These are phyloP conservation scores for Lodderomyces oxycetoniae DNA, from an alignment of 1,139 yeast genomes.

Conservation along the genomic window DNA sequence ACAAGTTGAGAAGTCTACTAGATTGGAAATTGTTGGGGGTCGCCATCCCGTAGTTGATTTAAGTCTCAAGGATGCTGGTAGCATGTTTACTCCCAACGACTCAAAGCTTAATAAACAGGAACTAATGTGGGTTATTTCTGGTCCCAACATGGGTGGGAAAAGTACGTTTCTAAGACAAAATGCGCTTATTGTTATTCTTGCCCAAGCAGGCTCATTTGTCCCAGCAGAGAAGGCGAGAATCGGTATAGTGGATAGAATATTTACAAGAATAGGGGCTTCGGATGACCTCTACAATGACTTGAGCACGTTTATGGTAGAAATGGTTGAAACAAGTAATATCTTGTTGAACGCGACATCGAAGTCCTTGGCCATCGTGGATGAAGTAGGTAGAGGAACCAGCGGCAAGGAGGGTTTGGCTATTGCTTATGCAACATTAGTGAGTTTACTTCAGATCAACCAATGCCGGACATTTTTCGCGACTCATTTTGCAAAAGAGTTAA, in stretches of 20 bases:
- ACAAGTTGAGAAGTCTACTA: conserved; percentile 42
- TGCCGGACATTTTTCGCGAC: conserved; percentile 89
- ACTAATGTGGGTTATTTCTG: conserved; percentile 70
- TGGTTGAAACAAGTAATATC: conserved; percentile 89
- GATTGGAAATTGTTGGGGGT: conserved; percentile 53
- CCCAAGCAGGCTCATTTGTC: conserved; percentile 86
- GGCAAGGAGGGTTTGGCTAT: conserved; percentile 85
- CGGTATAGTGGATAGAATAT: conserved; percentile 81
- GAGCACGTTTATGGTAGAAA: conserved; percentile 96
- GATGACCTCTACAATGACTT: conserved; percentile 84
- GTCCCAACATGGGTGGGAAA: conserved; percentile 98
- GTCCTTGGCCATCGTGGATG: conserved; percentile 88
- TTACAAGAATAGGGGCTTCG: conserved; percentile 86
- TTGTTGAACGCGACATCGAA: conserved; percentile 67
- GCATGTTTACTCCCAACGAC: conserved; percentile 63
- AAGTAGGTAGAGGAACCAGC: conserved; percentile 95
- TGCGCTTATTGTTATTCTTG: conserved; percentile 77
- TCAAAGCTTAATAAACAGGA: conserved; percentile 28
- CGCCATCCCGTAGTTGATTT: conserved; percentile 89
- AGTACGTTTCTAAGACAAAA: conserved; percentile 86
- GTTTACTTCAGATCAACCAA: conserved; percentile 50
- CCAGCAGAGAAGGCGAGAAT: conserved; percentile 72
- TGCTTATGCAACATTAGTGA: conserved; percentile 74
- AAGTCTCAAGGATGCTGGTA: conserved; percentile 49
- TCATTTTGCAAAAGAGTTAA: conserved; percentile 76